phyloP scores from a whole-genome alignment of 1,284 basidiomycete genomes.

The Serendipita sp. region DNA sequence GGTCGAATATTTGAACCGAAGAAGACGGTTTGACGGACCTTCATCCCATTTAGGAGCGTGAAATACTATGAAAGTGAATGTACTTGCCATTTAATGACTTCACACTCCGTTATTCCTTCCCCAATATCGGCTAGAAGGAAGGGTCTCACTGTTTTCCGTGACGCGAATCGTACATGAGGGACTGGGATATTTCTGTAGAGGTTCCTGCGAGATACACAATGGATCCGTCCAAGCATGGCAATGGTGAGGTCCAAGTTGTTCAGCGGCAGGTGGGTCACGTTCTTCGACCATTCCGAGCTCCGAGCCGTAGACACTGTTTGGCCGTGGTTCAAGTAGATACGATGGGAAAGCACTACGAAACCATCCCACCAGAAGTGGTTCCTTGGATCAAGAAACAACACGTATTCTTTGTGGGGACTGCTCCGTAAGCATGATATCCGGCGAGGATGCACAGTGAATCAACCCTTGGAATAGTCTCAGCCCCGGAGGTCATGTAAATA shows the following conservation, averaged over 20 bases:
- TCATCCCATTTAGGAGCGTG: conserved; percentile 9
- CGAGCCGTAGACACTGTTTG: not conserved
- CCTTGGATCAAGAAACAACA: conserved; percentile 39
- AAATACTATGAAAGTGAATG: conserved; percentile 1
- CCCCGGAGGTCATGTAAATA: conserved; percentile 35
- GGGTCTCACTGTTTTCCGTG: conserved; percentile 16
- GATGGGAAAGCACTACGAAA: conserved; percentile 35
- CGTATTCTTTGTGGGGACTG: conserved; percentile 45
- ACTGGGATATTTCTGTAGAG: not conserved
- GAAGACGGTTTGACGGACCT: conserved; percentile 49
- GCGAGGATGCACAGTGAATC: too few species aligned
- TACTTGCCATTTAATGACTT: conserved; percentile 75
- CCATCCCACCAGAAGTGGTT: conserved; percentile 30
- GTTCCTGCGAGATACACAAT: not conserved
- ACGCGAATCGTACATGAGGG: conserved; percentile 5
- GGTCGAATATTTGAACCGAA: conserved; percentile 66
- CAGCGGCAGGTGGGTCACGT: not conserved
- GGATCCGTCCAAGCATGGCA: not conserved
- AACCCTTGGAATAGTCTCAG: conserved; percentile 18
- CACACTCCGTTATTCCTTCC: conserved; percentile 83
- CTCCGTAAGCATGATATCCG: conserved; percentile 21
- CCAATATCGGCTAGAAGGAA: conserved; percentile 95
- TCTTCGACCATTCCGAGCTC: not conserved
- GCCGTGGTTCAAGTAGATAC: not conserved
- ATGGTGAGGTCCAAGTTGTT: not conserved